Percentiles rank a stretch among this genome's conserved stretches.
Evolutionary conservation across 495 filamentous ascomycete species (phyloP).

Genomic region (Penicillium psychrofluorescens): DNA sequence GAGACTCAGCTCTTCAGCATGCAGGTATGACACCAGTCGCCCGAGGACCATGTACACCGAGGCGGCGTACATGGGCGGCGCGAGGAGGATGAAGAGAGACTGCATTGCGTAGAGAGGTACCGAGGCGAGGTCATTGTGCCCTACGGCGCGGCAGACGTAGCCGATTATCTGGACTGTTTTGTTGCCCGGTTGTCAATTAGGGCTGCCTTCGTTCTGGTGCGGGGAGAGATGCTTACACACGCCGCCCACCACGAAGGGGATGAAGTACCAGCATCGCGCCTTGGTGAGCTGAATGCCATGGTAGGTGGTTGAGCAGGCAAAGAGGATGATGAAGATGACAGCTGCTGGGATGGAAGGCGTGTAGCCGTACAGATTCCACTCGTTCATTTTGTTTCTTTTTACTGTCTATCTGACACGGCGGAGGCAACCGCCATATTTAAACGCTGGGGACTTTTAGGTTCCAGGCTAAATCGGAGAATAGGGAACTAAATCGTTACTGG

Average conservation of each 20-base stretch:
- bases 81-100: conserved; percentile 34
- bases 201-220: too few relatives aligned
- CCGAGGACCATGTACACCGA: conserved; percentile 57
- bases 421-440: not conserved
- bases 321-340: conserved; percentile 16
- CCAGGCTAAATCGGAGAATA: too few relatives aligned
- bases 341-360: conserved; percentile 13
- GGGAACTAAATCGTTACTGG: too few relatives aligned
- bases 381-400: conserved; percentile 4
- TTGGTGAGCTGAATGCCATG: conserved; percentile 14
- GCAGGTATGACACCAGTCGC: conserved; percentile 36
- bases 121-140: conserved; percentile 18
- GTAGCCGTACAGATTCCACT: conserved; percentile 19
- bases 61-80: conserved; percentile 46
- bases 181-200: too few relatives aligned
- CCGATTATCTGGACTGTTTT: conserved; percentile 48
- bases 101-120: conserved; percentile 30
- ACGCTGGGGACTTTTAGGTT: not conserved
- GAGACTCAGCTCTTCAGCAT: conserved; percentile 30
- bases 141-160: conserved; percentile 46
- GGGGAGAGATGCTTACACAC: conserved; percentile 10
- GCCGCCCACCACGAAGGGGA: conserved; percentile 20
- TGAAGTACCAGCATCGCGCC: conserved; percentile 20
- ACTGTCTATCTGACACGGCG: not conserved
- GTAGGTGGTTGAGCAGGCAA: conserved; percentile 7